These are phyloP conservation scores for Xylaria palmicola DNA, from an alignment of 495 filamentous ascomycete species.

Conservation along the genomic window DNA sequence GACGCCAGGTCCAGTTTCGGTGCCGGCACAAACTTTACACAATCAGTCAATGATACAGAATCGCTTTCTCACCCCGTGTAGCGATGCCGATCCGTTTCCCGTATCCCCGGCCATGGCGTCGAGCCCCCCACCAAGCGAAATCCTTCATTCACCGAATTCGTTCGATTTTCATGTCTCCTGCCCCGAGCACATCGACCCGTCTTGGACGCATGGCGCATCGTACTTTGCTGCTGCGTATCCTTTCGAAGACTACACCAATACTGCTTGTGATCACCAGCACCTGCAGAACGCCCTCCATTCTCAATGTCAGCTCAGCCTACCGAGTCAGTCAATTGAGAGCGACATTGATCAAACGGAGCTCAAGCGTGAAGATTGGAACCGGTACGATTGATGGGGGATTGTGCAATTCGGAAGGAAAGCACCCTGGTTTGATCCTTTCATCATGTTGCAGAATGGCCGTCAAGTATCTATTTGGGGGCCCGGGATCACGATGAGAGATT, in stretches of 20 bases:
- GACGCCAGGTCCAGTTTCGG: constrained; percentile 24
- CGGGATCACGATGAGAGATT: background rate
- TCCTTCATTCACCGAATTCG: constrained; percentile 24
- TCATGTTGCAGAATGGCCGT: background rate
- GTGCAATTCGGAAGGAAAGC: background rate
- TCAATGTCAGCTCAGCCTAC: constrained; percentile 22
- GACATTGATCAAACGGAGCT: constrained; percentile 31
- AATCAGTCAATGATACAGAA: constrained; percentile 28
- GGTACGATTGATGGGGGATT: constrained; percentile 8
- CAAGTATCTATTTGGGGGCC: background rate
- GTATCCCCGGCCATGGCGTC: constrained; percentile 23
- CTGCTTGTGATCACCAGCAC: constrained; percentile 29
- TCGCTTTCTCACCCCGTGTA: constrained; percentile 45
- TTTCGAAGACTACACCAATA: constrained; percentile 22
- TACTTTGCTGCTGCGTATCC: constrained; percentile 25
- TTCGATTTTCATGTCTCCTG: constrained; percentile 30
- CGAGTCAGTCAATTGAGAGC: constrained; percentile 25
- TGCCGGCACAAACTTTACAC: constrained; percentile 11
- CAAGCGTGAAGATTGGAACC: constrained; percentile 40
- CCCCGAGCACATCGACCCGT: constrained; percentile 23
- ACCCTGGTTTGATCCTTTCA: background rate
- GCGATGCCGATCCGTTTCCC: constrained; percentile 40
- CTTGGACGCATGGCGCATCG: constrained; percentile 21
- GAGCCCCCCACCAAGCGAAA: constrained; percentile 26
- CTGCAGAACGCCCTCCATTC: constrained; percentile 22